Percentiles rank a stretch among this genome's conserved stretches.
Evolutionary conservation across 2,329 filamentous ascomycete species (phyloP).

Genomic region (Claviceps spartinae): DNA sequence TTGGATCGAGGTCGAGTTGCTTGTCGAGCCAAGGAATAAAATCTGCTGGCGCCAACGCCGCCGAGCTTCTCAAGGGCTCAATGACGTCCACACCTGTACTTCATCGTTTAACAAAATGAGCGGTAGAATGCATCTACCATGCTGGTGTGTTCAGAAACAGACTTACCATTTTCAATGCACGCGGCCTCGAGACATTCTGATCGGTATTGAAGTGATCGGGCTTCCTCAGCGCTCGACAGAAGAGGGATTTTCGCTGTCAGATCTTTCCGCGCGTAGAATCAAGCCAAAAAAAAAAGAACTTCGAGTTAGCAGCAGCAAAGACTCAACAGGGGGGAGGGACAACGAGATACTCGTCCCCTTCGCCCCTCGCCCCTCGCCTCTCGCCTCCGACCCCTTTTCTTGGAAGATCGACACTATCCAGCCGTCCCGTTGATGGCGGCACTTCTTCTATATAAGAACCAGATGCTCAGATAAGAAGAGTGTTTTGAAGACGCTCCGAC

Average conservation of each 20-base stretch:
- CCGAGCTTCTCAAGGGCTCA: constrained; percentile 16
- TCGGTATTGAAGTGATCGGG: constrained; percentile 41
- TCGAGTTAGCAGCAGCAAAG: constrained; percentile 2
- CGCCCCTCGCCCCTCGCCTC: too few relatives aligned
- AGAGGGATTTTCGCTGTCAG: constrained; percentile 23
- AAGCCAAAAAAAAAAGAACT: neutral
- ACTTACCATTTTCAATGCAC: constrained; percentile 27
- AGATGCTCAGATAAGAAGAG: constrained; percentile 2
- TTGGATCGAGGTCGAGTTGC: constrained; percentile 35
- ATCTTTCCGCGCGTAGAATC: constrained; percentile 9
- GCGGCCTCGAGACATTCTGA: constrained; percentile 44
- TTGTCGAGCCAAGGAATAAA: constrained; percentile 39
- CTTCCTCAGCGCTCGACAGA: constrained; percentile 43
- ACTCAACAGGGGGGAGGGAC: neutral
- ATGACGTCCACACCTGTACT: constrained; percentile 18
- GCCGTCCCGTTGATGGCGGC: neutral
- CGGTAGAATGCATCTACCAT: neutral
- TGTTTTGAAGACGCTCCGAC: neutral
- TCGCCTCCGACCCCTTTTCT: neutral
- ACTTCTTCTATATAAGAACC: neutral
- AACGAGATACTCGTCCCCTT: neutral
- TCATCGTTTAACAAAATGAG: neutral
- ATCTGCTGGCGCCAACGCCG: constrained; percentile 27
- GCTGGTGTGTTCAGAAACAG: neutral
- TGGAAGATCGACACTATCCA: neutral